A percentile compares a stretch with the other conserved stretches of the same genome.
phyloP scores from a whole-genome alignment of 345 rosid genomes.

The Microcos paniculata region DNA sequence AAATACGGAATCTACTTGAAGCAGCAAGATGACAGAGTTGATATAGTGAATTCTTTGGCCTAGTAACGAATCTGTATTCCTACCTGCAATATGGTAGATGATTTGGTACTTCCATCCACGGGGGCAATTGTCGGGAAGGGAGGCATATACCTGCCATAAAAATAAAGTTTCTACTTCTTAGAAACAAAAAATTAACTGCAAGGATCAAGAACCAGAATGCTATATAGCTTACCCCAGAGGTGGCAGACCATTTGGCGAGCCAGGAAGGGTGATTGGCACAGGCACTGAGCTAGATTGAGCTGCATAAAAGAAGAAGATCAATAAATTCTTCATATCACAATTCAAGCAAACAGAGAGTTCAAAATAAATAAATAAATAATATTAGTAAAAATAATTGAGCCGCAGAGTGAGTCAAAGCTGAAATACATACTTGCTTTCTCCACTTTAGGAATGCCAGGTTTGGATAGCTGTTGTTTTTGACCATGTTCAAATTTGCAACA shows the following conservation, averaged over 20 bases:
- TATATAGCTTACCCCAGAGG: conserved; percentile 39
- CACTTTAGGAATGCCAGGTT: conserved; percentile 23
- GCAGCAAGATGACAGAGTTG: not conserved
- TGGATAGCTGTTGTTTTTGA: conserved; percentile 25
- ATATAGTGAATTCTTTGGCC: not conserved
- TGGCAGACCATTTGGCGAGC: conserved; percentile 37
- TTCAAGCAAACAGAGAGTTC: not conserved
- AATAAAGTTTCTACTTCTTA: not conserved
- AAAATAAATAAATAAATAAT: not conserved
- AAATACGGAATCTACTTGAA: not conserved
- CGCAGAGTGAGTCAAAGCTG: not conserved
- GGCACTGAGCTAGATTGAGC: conserved; percentile 42
- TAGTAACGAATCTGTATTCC: not conserved
- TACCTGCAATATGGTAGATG: conserved; percentile 42
- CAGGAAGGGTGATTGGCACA: conserved; percentile 32
- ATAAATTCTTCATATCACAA: conserved; percentile 9
- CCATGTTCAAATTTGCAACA: conserved; percentile 23
- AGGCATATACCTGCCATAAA: conserved; percentile 36
- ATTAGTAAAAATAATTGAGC: not conserved
- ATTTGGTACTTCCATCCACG: conserved; percentile 29
- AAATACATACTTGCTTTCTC: conserved; percentile 36
- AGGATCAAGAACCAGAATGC: conserved; percentile 2
- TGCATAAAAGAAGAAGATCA: conserved; percentile 19
- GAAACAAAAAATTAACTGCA: not conserved
- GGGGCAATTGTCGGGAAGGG: conserved; percentile 32